Conservation (phyloP, 352 stramenopile genomes). For the Albugo laibachii region DNA sequence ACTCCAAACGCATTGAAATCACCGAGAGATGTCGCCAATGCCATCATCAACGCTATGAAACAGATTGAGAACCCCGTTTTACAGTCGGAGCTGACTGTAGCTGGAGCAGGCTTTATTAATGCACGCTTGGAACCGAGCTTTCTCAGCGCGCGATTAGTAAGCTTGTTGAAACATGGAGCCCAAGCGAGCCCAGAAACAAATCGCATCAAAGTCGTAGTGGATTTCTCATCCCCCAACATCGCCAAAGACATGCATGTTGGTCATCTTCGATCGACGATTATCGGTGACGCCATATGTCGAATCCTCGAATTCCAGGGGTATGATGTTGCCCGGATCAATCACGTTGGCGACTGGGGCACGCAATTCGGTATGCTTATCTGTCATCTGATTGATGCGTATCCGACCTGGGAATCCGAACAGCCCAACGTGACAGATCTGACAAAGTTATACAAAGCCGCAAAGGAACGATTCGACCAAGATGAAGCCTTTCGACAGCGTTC, state of each 20-base stretch:
- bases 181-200: constrained; percentile 70
- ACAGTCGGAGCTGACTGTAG: constrained; percentile 74
- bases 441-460: constrained; percentile 72
- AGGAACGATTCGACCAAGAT: constrained; percentile 94
- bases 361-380: constrained; percentile 99
- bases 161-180: constrained; percentile 55
- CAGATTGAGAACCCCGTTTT: constrained; percentile 39
- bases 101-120: constrained; percentile 96
- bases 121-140: constrained; percentile 80
- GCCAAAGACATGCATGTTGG: constrained; percentile 82
- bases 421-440: constrained; percentile 96
- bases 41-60: constrained; percentile 78
- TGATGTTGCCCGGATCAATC: constrained; percentile 66
- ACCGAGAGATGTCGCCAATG: constrained; percentile 74
- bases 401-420: constrained; percentile 76
- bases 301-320: constrained; percentile 77
- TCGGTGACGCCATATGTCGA: constrained; percentile 70
- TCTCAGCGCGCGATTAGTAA: constrained; percentile 40
- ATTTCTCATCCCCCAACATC: constrained; percentile 79
- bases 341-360: constrained; percentile 74
- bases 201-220: constrained; percentile 46
- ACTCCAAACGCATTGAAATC: constrained; percentile 40
- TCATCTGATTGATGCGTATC: constrained; percentile 96
- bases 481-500: constrained; percentile 91
- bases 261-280: constrained; percentile 83